Evolutionary conservation across 495 filamentous ascomycete species (phyloP), one percentile per base, ranked within the genome.

Genomic region (Penicillium ochrochloron): DNA sequence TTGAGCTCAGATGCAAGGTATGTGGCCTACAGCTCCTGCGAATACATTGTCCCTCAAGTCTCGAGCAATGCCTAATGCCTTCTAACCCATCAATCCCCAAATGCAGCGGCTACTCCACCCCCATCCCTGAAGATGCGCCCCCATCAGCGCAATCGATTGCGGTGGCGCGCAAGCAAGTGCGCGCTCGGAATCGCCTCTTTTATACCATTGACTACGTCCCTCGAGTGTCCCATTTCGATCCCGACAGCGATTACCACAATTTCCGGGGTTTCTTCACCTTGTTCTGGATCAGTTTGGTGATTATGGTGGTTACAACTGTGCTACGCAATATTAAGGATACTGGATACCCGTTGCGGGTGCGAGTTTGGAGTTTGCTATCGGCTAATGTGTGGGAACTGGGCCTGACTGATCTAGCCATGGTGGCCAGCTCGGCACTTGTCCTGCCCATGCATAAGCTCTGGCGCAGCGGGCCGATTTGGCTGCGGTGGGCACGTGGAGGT

Each of bases 181-280:
- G 94, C 69, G 92, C 92, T 42, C 88, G 91, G 65, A 90, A 87
- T 61, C 89, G 95, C 67, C 80, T 98, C 39, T 99, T 99, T 74
- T 95, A 96, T n/a, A 96, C 92, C 8, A 92, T 97, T 69, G 90
- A 96, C 71, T 99, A 94, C 79, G 85, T 91, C 12, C 89, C 90
- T n/a, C 88, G 95, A 35, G 91, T 97, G 19, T 97, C 94, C 10
- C 94, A 99, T 75, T 97, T 99, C 76, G 95, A 99, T 76, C 92
- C 92, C 15, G 84, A 86, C 56, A 94, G 91, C 79, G 92, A 97
- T 69, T 96, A 98, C 67, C 87, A 88, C 61, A 92, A 99, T 70
- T 99, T 99, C 76, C 87, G 93, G 65, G 95, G 95, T 65, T 99
- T 99, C 84, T 99, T 97, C 76, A 90, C 93, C 48, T 84, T 99